phyloP scores from a whole-genome alignment of 352 stramenopile genomes.

The Phytophthora nicotianae region DNA sequence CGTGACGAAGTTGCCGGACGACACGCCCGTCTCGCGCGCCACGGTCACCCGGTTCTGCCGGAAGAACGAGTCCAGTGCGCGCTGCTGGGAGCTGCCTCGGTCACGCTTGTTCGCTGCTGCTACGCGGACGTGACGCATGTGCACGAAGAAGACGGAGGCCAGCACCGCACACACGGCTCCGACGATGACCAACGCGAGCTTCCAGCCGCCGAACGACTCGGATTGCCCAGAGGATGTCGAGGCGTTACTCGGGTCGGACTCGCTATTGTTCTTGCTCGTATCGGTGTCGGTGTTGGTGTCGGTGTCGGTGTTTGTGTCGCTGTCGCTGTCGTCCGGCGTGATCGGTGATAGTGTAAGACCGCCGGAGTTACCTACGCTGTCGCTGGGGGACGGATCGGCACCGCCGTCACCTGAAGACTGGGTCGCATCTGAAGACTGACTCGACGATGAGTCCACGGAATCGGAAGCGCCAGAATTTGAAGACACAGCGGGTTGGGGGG shows the following conservation, averaged over 20 bases:
- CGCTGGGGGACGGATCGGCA: constrained; percentile 7
- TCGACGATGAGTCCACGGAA: constrained; percentile 9
- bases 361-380: constrained; percentile 21
- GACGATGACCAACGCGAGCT: constrained; percentile 50
- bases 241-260: constrained; percentile 18
- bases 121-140: constrained; percentile 38
- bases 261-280: constrained; percentile 2
- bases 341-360: constrained; percentile 47
- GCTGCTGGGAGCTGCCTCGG: constrained; percentile 47
- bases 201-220: constrained; percentile 36
- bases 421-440: constrained; percentile 5
- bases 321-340: constrained; percentile 23
- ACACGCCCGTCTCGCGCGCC: constrained; percentile 22
- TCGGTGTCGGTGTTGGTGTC: constrained; percentile 1
- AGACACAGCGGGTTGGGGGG: constrained; percentile 10
- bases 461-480: constrained; percentile 14
- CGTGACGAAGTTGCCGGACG: constrained; percentile 28
- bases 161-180: constrained; percentile 53
- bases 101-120: constrained; percentile 30
- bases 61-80: constrained; percentile 61
- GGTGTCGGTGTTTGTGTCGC: constrained; percentile 4
- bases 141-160: constrained; percentile 64
- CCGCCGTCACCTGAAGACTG: constrained; percentile 7
- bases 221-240: constrained; percentile 21
- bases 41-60: constrained; percentile 50